Base-by-base conservation (phyloP, 2,329 filamentous ascomycete genomes). In the Hypoxylon sp. region DNA sequence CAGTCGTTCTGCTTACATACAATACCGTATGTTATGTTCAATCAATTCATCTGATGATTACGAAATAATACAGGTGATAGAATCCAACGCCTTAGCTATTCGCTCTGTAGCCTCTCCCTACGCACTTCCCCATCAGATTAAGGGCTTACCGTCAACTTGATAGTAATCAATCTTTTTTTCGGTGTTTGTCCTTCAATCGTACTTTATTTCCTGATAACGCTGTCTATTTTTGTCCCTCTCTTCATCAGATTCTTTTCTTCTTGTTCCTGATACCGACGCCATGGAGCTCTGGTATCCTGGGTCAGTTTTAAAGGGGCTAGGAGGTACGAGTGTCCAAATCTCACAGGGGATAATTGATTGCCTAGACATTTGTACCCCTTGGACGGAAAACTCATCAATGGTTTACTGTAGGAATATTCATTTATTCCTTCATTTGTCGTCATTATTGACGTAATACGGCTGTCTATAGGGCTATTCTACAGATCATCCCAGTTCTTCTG, bases 401-500 rank as follows among this genome's bases (percentile, higher is more conserved):
- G 9, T 41, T 41, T 19, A 41, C 37, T 8, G 37, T 41, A 41
- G 16, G 9, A 4, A 41, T 41, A 19, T 19, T 19, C 12, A 41
- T 19, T 47, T 47, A 7, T 16, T 47, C 12, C 3, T 21, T 25
- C 5, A 25, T n/a, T 27, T 11, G 23, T 27, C 23, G 21, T 27
- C 7, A 27, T 14, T 14, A 14, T 27, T 27, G n/a, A 47, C 23
- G 19, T 21, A 45, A 29, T 25, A 21, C 8, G 14, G 37, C 51
- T 39, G 50, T 41, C 32, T 27, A 43, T 29, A 30, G 34, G 34
- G 34, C 23, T 34, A 27, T 55, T 34, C 27, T 14, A 6, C 7
- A 55, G 52, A 46, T 46, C 52, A 32, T 45, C 39, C 37, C 6
- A 16, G 27, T 30, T 34, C 52, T 25, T 43, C 1, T 41, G 52